phyloP scores from a whole-genome alignment of 2,329 filamentous ascomycete species.

The Sporothrix dimorphospora region DNA sequence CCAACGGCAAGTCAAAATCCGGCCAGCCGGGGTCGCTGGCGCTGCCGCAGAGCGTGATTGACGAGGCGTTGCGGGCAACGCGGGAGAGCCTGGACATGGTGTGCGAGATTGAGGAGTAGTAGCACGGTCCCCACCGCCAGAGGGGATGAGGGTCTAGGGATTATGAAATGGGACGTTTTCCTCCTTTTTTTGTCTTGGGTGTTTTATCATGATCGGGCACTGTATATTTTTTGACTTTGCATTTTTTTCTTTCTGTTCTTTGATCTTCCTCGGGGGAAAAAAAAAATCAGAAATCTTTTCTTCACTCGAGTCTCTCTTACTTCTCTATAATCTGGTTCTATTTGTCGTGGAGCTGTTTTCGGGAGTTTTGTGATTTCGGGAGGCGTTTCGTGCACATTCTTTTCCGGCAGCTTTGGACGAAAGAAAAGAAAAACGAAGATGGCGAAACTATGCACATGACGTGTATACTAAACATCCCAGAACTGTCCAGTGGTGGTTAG shows the following conservation, averaged over 20 bases:
- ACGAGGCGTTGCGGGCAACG: conserved; percentile 64
- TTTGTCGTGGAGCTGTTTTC: no score
- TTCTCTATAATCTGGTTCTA: no score
- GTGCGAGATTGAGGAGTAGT: conserved; percentile 36
- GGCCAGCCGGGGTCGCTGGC: conserved; percentile 47
- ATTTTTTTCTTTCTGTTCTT: not conserved
- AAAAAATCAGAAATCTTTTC: not conserved
- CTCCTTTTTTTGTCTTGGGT: not conserved
- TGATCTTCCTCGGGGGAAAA: not conserved
- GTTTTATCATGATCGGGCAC: not conserved
- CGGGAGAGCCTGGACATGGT: conserved; percentile 58
- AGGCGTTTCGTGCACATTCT: no score
- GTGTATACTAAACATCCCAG: no score
- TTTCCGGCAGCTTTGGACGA: no score
- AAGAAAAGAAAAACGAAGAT: not conserved
- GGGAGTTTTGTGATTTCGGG: no score
- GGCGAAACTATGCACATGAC: no score
- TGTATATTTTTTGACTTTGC: not conserved
- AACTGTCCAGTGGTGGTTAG: no score
- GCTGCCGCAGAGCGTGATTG: conserved; percentile 61
- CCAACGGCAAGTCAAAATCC: conserved; percentile 33
- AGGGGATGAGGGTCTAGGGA: no score
- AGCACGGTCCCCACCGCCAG: no score
- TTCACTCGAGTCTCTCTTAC: not conserved
- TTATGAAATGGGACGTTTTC: not conserved